phyloP scores from a whole-genome alignment of 1,284 basidiomycete species.

The Volvariella surrecta region DNA sequence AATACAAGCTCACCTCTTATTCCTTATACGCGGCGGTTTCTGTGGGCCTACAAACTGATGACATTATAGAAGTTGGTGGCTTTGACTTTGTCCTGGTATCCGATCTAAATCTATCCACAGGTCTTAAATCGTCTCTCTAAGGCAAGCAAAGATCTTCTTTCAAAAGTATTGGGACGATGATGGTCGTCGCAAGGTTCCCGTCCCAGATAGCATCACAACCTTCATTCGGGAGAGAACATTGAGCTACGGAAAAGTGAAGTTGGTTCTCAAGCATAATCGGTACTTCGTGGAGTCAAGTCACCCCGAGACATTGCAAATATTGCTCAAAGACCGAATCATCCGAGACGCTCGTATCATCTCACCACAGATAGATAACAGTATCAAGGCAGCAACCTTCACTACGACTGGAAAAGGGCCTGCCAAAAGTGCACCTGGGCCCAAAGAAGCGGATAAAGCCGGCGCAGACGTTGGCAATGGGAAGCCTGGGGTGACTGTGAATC shows the following conservation, averaged over 20 bases:
- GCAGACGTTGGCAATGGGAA: conserved; percentile 37
- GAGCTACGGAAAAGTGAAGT: conserved; percentile 95
- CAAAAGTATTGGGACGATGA: background rate
- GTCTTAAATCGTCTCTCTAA: conserved; percentile 84
- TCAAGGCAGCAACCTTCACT: conserved; percentile 74
- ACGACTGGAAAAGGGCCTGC: conserved; percentile 69
- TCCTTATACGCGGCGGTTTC: conserved; percentile 98
- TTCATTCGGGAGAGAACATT: conserved; percentile 89
- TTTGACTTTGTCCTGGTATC: conserved; percentile 14
- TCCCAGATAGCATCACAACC: conserved; percentile 73
- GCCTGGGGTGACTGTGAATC: conserved; percentile 21
- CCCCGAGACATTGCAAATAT: conserved; percentile 80
- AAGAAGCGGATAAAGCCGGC: conserved; percentile 59
- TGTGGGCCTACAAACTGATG: conserved; percentile 94
- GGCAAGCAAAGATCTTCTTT: conserved; percentile 28
- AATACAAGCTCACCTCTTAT: conserved; percentile 98
- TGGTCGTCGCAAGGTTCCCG: conserved; percentile 59
- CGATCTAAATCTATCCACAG: conserved; percentile 19
- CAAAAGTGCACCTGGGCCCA: conserved; percentile 84
- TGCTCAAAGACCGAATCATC: conserved; percentile 83
- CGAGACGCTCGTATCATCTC: conserved; percentile 72
- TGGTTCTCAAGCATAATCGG: conserved; percentile 94
- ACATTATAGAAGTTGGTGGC: conserved; percentile 89
- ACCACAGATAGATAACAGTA: conserved; percentile 53
- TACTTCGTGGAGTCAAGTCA: conserved; percentile 93